A percentile compares a stretch with the other conserved stretches of the same genome.
phyloP scores from a whole-genome alignment of 148 eudicot genomes.

The Amaranthus cruentus region DNA sequence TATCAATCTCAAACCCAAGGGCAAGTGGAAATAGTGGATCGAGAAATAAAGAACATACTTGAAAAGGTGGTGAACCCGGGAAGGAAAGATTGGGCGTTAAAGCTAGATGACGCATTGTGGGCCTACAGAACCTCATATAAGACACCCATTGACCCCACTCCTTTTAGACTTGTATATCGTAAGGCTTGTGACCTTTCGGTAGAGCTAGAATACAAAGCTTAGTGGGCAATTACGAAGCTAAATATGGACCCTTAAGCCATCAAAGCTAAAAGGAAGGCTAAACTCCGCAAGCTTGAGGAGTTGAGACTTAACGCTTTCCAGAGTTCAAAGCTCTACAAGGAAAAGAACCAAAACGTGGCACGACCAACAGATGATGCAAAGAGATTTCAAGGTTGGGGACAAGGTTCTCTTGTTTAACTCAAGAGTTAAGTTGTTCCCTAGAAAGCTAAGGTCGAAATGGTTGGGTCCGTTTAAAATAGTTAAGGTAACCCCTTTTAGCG shows the following conservation, averaged over 20 bases:
- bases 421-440: background rate
- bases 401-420: background rate
- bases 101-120: background rate
- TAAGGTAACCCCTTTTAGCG: background rate
- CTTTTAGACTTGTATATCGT: too few relatives aligned
- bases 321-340: constrained; percentile 6
- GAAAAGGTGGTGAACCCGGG: background rate
- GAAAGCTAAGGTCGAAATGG: background rate
- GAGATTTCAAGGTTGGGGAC: background rate
- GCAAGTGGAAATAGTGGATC: background rate
- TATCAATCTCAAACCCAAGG: constrained; percentile 16
- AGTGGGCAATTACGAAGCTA: background rate
- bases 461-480: background rate
- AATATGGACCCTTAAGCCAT: background rate
- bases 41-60: too few relatives aligned
- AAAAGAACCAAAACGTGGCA: background rate
- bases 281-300: constrained; percentile 4
- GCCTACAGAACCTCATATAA: too few relatives aligned
- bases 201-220: background rate
- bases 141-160: too few relatives aligned
- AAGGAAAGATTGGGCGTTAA: constrained; percentile 3
- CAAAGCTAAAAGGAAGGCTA: background rate
- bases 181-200: background rate
- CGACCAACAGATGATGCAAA: background rate
- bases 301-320: background rate